Conservation (phyloP, 164 flowering plant species). For the Vitis rupestris region DNA sequence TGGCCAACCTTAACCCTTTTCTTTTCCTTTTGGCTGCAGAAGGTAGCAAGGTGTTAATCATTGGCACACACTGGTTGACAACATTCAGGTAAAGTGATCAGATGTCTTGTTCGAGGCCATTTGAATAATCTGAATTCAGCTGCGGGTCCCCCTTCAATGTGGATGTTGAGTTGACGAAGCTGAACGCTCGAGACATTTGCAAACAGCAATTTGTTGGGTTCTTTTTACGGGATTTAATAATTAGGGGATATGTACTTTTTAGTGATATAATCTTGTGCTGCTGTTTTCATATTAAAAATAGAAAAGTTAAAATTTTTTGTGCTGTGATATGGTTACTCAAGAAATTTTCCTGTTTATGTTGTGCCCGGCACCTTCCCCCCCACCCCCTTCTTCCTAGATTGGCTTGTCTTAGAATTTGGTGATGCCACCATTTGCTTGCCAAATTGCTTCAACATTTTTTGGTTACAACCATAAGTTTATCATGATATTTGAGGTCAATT, state of each 20-base stretch:
- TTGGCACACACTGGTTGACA: no score
- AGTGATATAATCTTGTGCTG: neutral
- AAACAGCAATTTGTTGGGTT: neutral
- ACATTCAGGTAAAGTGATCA: neutral
- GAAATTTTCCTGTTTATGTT: neutral
- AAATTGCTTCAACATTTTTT: no score
- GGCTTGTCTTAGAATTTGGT: no score
- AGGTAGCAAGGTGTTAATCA: no score
- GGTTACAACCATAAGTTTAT: no score
- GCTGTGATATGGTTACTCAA: no score
- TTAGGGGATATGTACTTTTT: conserved; percentile 7
- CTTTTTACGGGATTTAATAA: conserved; percentile 8
- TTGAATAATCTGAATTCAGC: neutral
- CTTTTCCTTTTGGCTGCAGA: no score
- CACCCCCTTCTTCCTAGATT: neutral
- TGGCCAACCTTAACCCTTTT: no score
- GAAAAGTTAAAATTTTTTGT: conserved; percentile 6
- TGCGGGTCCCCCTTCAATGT: neutral
- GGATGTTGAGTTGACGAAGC: neutral
- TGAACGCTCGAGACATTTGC: conserved; percentile 1
- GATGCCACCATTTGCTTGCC: no score
- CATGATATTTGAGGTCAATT: no score
- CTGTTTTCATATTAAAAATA: neutral
- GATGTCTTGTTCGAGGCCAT: neutral
- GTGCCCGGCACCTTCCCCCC: neutral